A percentile compares a stretch with the other conserved stretches of the same genome.
Conservation (phyloP, 306 rosid species). For the Lithocarpus polystachyus region DNA sequence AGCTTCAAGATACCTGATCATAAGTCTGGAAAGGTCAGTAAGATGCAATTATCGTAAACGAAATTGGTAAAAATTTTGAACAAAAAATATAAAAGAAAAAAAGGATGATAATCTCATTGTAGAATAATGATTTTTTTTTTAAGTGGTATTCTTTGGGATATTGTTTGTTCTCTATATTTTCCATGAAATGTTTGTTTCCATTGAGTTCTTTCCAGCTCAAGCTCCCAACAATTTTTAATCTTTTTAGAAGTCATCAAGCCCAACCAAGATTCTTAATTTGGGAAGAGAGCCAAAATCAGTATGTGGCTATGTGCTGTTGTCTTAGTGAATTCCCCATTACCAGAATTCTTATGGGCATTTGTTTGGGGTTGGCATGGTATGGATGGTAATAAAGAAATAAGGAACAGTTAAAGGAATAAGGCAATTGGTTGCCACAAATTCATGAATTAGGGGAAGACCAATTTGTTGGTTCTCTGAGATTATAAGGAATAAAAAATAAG, state of each 20-base stretch:
- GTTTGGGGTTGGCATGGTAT: slow-evolving; percentile 6
- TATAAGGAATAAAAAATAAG: no score
- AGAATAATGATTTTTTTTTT: background rate
- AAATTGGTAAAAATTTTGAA: background rate
- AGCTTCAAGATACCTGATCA: slow-evolving; percentile 95
- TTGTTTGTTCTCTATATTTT: background rate
- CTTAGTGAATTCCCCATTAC: no score
- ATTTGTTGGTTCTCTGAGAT: background rate
- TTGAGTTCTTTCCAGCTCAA: background rate
- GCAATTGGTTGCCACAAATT: no score
- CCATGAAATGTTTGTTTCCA: slow-evolving; percentile 13
- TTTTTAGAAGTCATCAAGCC: background rate
- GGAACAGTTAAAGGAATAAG: no score
- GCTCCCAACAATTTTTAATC: no score
- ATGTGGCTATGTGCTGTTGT: background rate
- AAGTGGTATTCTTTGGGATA: background rate
- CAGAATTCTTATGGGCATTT: no score
- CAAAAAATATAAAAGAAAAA: background rate
- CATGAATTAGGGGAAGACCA: no score
- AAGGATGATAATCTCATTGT: background rate
- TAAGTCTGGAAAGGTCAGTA: slow-evolving; percentile 91
- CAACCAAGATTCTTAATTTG: background rate
- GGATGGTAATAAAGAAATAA: background rate
- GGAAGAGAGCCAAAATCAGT: background rate
- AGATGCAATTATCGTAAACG: background rate